These are phyloP conservation scores for Rugonectria rugulosa DNA, from an alignment of 2,329 filamentous ascomycete species.

Conservation along the genomic window DNA sequence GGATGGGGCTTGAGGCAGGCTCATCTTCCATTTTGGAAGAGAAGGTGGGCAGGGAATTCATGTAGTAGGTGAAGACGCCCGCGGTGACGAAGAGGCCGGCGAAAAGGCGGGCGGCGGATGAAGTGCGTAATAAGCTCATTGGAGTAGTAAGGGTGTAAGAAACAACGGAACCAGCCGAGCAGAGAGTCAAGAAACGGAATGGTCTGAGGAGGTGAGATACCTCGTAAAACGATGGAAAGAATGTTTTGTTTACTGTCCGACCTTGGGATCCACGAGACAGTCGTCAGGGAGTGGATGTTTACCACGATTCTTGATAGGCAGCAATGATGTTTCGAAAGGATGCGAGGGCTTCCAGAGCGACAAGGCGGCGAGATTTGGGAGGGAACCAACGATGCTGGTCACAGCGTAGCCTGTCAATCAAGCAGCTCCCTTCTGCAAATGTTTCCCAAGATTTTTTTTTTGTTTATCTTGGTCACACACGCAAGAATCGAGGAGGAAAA, in stretches of 20 bases:
- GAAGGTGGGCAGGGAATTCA: conserved; percentile 18
- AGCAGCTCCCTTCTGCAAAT: background rate
- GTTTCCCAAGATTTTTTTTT: no score
- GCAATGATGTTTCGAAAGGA: background rate
- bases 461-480: no score
- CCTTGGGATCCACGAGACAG: background rate
- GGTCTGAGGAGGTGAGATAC: background rate
- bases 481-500: background rate
- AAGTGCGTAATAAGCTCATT: conserved; percentile 31
- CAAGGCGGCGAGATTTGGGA: background rate
- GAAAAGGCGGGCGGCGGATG: conserved; percentile 29
- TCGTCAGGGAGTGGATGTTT: background rate
- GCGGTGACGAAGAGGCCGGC: conserved; percentile 31
- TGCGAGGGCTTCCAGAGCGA: background rate
- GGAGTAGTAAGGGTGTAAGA: background rate
- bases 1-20: conserved; percentile 22
- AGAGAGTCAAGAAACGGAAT: background rate
- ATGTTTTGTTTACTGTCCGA: background rate
- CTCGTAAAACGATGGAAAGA: background rate
- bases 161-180: background rate
- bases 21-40: conserved; percentile 22
- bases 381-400: background rate
- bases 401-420: background rate
- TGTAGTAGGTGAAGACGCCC: conserved; percentile 31
- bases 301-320: background rate